A percentile compares a stretch with the other conserved stretches of the same genome.
Conservation (phyloP, 371 early-diverging fungal species). For the Syncephalastrum contaminatum region DNA sequence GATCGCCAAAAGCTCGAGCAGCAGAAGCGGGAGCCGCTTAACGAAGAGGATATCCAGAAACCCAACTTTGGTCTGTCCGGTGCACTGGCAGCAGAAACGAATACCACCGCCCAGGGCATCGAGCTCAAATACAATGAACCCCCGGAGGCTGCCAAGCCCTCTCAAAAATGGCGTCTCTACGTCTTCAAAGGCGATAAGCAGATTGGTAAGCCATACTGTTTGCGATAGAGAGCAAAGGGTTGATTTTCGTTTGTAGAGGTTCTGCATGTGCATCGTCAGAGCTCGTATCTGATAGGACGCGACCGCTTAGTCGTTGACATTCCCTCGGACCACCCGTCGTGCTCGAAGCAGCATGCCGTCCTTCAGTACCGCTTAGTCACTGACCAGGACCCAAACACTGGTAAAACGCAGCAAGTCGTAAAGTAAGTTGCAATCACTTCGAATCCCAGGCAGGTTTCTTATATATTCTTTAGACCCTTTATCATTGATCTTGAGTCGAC, state of each 20-base stretch:
- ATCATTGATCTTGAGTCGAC: constrained; percentile 92
- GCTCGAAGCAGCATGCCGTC: constrained; percentile 89
- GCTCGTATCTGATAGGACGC: constrained; percentile 87
- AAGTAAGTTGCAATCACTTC: constrained; percentile 40
- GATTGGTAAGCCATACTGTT: constrained; percentile 56
- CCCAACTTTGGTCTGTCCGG: constrained; percentile 77
- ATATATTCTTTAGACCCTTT: constrained; percentile 65
- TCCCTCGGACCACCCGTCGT: constrained; percentile 86
- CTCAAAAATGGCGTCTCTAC: constrained; percentile 77
- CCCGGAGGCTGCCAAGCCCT: constrained; percentile 83
- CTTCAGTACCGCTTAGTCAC: constrained; percentile 76
- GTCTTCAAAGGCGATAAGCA: constrained; percentile 91
- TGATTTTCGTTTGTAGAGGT: constrained; percentile 53
- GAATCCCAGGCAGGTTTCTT: not conserved
- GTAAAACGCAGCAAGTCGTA: constrained; percentile 35
- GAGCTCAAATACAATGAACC: constrained; percentile 90
- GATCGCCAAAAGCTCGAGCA: constrained; percentile 11
- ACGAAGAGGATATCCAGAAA: constrained; percentile 27
- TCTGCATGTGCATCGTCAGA: constrained; percentile 82
- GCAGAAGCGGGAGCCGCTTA: constrained; percentile 14
- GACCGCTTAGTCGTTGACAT: constrained; percentile 91
- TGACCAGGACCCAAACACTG: constrained; percentile 32
- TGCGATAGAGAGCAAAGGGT: not conserved
- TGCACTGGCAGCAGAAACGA: constrained; percentile 82
- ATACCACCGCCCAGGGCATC: constrained; percentile 78